Conservation (phyloP, 139 green algal genomes). For the Dunaliella primolecta region DNA sequence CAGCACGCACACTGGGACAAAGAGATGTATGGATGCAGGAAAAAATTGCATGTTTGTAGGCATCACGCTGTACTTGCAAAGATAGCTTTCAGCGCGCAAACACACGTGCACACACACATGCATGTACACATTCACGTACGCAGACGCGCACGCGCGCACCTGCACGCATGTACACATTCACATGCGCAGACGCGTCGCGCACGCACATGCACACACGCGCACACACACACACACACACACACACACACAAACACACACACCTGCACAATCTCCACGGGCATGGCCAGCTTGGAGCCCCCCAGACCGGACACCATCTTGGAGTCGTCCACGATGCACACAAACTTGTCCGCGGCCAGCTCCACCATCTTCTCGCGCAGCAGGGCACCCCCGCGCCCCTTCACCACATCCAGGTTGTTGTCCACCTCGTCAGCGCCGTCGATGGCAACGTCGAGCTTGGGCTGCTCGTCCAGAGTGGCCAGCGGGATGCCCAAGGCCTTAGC, state of each 20-base stretch:
- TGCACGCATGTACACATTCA: background rate
- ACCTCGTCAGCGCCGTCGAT: conserved; percentile 99
- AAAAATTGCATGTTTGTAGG: too few relatives aligned
- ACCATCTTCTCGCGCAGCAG: conserved; percentile 99
- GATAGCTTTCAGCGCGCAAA: background rate
- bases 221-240: background rate
- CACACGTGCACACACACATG: background rate
- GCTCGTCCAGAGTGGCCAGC: conserved; percentile 92
- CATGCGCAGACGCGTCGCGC: background rate
- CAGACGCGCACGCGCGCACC: background rate
- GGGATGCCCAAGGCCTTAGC: conserved; percentile 87
- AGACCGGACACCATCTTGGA: conserved; percentile 90
- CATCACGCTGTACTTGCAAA: background rate
- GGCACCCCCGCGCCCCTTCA: conserved; percentile 96
- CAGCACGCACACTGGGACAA: too few relatives aligned
- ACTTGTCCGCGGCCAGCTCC: conserved; percentile 68
- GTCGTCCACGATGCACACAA: conserved; percentile 99
- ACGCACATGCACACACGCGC: background rate
- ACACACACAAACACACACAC: conserved; percentile 4
- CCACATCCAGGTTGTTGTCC: conserved; percentile 93
- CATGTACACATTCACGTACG: background rate
- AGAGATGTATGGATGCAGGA: too few relatives aligned
- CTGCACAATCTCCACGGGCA: conserved; percentile 95
- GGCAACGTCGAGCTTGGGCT: conserved; percentile 92
- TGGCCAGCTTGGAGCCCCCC: conserved; percentile 87